phyloP scores from a whole-genome alignment of 345 rosid genomes.

The Pistacia vera region DNA sequence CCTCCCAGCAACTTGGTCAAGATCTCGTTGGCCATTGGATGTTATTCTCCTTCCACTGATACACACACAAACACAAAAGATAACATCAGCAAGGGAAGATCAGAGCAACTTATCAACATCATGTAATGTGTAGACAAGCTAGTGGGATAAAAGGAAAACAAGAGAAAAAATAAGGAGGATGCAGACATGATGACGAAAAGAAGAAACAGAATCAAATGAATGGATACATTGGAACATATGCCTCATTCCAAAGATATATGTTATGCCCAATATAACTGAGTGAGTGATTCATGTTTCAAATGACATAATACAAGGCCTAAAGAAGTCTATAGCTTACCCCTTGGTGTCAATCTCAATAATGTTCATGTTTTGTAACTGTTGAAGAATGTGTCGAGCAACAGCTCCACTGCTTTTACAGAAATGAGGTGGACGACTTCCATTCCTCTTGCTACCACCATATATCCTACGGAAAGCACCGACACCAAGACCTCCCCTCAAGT shows the following conservation, averaged over 20 bases:
- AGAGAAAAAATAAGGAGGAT: background rate
- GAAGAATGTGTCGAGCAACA: conserved; percentile 82
- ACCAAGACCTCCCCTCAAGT: conserved; percentile 90
- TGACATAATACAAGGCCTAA: background rate
- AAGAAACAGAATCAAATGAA: background rate
- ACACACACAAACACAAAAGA: background rate
- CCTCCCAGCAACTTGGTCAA: conserved; percentile 91
- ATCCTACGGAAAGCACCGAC: conserved; percentile 83
- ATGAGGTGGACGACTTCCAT: conserved; percentile 82
- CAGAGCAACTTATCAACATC: background rate
- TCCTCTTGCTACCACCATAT: conserved; percentile 88
- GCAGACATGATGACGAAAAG: background rate
- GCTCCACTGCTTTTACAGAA: conserved; percentile 93
- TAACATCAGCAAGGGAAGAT: background rate
- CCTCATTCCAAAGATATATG: background rate
- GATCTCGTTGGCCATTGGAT: conserved; percentile 84
- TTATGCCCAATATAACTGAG: background rate
- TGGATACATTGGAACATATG: background rate
- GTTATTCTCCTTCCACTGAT: conserved; percentile 85
- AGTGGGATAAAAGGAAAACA: background rate
- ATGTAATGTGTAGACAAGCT: background rate
- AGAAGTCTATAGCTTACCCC: conserved; percentile 42
- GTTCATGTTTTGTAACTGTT: conserved; percentile 71
- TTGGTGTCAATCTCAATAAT: conserved; percentile 64
- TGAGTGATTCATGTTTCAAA: background rate